Percentiles rank a stretch among this genome's conserved stretches.
These are phyloP conservation scores for Triticum timopheevii DNA, from an alignment of 176 grass and related monocot species.

Conservation along the genomic window DNA sequence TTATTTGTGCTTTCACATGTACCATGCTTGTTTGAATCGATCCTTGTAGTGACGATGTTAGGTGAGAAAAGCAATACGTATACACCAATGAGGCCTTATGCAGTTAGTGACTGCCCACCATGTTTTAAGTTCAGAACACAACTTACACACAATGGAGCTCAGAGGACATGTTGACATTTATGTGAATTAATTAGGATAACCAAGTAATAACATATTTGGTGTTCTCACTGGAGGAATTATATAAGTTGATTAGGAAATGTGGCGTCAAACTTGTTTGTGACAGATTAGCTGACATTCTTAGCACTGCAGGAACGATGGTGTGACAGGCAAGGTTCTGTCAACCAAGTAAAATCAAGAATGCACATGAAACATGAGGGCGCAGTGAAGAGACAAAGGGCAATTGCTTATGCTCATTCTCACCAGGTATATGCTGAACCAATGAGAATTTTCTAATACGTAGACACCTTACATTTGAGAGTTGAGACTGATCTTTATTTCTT, in stretches of 20 bases:
- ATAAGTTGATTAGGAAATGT: background rate
- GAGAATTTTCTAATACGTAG: background rate
- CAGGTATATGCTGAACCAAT: slow-evolving; percentile 47
- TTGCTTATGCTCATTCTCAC: slow-evolving; percentile 62
- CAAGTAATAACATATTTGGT: background rate
- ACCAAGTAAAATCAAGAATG: slow-evolving; percentile 63
- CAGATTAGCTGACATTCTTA: background rate
- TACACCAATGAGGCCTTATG: slow-evolving; percentile 19
- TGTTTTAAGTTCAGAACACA: background rate
- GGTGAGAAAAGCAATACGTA: slow-evolving; percentile 37
- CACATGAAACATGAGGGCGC: slow-evolving; percentile 69
- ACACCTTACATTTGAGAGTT: background rate
- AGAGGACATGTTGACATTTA: background rate
- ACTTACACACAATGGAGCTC: background rate
- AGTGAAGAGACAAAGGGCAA: slow-evolving; percentile 67
- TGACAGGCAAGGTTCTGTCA: slow-evolving; percentile 51
- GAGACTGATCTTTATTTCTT: background rate
- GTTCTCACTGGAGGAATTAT: background rate
- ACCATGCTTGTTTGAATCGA: slow-evolving; percentile 23
- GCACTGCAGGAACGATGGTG: slow-evolving; percentile 73
- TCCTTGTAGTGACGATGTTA: slow-evolving; percentile 33
- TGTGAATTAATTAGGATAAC: background rate
- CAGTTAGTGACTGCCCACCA: background rate
- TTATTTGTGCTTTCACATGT: slow-evolving; percentile 21
- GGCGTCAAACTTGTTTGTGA: background rate